Base-by-base conservation (phyloP, 345 rosid species). In the Arabis alpina region DNA sequence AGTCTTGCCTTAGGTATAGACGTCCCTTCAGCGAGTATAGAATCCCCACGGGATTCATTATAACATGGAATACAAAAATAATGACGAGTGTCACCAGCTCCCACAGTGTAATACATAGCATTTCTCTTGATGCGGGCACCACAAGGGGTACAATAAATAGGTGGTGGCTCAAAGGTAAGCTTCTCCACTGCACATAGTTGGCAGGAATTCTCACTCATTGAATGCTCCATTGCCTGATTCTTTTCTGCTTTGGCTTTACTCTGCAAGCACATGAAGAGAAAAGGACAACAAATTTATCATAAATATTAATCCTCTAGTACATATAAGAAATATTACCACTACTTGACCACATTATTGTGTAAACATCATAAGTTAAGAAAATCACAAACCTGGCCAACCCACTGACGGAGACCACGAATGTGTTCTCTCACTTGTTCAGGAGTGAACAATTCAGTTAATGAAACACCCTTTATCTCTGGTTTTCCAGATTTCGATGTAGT, bases 151-250 rank as follows among this genome's bases (percentile, higher is more conserved):
- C 99, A 95, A 71, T 95, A 95, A 61, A 90, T 86, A 61, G 99
- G 99, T 54, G 99, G 98, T 27, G 99, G 99, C 79, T 95, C 99
- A 87, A 95, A 95, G 77, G 97, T 90, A 74, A 95, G 99, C 85
- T 88, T 90, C 86, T 95, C 99, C 73, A 95, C 99, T 19, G 99
- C 99, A 86, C 99, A 95, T 72, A 95, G 76, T 78, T 95, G 98
- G 80, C 99, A 95, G 57, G 96, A 95, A 76, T 95, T 95, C 84
- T 95, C 99, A 84, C 97, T 94, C 99, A 94, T 94, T 15, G 88
- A 59, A 70, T 85, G 96, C 88, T 90, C 99, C 98, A 95, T 88
- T 60, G 98, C 99, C 77, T 92, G 97, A 83, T 95, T 90, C 80
- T 90, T 95, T 76, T 95, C 99, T 8, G 85, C 98, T 85, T 95